Base-by-base conservation (phyloP, 192 early-diverging fungal genomes). In the Piromyces finnis region DNA sequence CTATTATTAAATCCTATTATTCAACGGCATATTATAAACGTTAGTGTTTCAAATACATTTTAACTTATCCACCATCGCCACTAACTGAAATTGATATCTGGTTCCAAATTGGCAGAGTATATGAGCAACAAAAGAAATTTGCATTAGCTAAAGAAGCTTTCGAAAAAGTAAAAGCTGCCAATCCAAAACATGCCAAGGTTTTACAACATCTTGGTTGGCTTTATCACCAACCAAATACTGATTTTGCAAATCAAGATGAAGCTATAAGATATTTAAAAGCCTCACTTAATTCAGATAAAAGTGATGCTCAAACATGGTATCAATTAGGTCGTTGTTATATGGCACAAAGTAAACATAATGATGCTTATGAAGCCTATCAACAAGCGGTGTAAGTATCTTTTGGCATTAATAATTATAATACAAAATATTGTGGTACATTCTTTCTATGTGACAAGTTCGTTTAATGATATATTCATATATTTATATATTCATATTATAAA, bases 71-170 rank as follows among this genome's bases (percentile, higher is more conserved):
- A 68, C 51, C 51, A 68, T 27, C 51, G n/a, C 98, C 98, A 29
- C 89, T 98, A 29, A 95, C 95, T 27, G 95, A 97, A 82, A 89
- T 91, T 6, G 98, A 99, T 84, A 96, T 99, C 77, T 97, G 95
- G 96, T 99, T 97, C 86, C 97, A 99, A 85, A 98, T 96, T 80
- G 97, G 96, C 13, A 95, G 96, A 80, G 94, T 97, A 5, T 93
- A 97, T 84, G 97, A 99, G 84, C 94, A 95, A 81, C 93, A 94
- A 84, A 95, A 95, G 59, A 95, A 99, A 79, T 91, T 86, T 81
- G 28, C 30, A 14, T 81, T 84, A 16, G 98, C 98, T 22, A 91
- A 92, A 77, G 94, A 96, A 15, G 94, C 95, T 11, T 99, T 98
- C 84, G 98, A 99, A 84, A 87, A 91, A 17, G 97, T 98, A 0